These are phyloP conservation scores for Xylaria multiplex DNA, from an alignment of 2,329 filamentous ascomycete genomes.

Conservation along the genomic window DNA sequence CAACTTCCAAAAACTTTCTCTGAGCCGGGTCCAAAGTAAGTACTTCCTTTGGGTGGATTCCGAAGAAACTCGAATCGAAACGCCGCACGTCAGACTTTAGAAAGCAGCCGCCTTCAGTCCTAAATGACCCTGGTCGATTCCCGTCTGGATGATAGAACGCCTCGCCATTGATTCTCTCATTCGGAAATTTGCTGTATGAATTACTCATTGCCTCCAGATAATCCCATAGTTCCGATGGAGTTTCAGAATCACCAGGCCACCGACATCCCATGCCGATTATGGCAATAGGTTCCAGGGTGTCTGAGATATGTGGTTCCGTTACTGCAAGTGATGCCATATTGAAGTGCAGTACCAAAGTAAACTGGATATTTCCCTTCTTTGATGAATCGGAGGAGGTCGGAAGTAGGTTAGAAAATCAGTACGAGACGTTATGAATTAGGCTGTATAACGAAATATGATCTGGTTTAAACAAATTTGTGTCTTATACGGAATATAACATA, in stretches of 20 bases:
- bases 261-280: conserved; percentile 29
- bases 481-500: too few relatives aligned
- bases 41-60: conserved; percentile 21
- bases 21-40: conserved; percentile 21
- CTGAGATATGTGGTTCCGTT: conserved; percentile 13
- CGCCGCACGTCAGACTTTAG: conserved; percentile 12
- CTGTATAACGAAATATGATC: too few relatives aligned
- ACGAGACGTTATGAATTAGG: too few relatives aligned
- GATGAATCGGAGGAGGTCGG: too few relatives aligned
- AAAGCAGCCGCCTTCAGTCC: conserved; percentile 20
- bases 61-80: conserved; percentile 23
- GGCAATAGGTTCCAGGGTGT: conserved; percentile 19
- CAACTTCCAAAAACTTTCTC: conserved; percentile 23
- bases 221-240: conserved; percentile 20
- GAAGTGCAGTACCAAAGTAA: not conserved
- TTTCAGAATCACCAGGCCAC: conserved; percentile 19
- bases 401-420: too few relatives aligned
- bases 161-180: conserved; percentile 16
- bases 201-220: not conserved
- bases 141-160: conserved; percentile 22
- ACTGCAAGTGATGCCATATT: conserved; percentile 9
- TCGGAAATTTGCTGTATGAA: conserved; percentile 20
- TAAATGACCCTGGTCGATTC: conserved; percentile 16
- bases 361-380: too few relatives aligned
- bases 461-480: too few relatives aligned